Percentiles rank a stretch among this genome's conserved stretches.
phyloP scores from a whole-genome alignment of 75 land plant species.

The Selaginella moellendorffii region DNA sequence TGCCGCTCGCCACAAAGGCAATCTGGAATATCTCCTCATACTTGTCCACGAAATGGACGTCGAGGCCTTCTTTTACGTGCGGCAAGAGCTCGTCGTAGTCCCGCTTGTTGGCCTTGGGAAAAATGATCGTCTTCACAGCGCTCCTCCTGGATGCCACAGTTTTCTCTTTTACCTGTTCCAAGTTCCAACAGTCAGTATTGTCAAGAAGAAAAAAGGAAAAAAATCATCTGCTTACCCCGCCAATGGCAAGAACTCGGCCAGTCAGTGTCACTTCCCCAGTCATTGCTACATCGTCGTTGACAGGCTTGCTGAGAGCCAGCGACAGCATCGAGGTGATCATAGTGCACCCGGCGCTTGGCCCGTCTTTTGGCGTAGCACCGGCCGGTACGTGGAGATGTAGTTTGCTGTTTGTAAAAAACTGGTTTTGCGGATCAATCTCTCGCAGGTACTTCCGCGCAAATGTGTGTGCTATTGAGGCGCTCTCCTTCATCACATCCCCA shows the following conservation, averaged over 20 bases:
- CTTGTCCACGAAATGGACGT: conserved; percentile 80
- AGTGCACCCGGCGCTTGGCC: conserved; percentile 97
- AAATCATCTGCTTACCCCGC: conserved; percentile 65
- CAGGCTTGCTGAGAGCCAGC: conserved; percentile 63
- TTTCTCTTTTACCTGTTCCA: conserved; percentile 87
- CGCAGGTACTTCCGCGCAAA: conserved; percentile 49
- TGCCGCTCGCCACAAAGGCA: conserved; percentile 75
- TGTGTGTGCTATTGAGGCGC: conserved; percentile 93
- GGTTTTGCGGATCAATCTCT: conserved; percentile 66
- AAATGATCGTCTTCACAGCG: conserved; percentile 65
- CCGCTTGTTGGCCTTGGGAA: conserved; percentile 69
- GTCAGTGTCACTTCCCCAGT: conserved; percentile 95
- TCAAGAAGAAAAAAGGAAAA: no score
- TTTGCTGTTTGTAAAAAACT: conserved; percentile 61
- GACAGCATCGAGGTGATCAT: conserved; percentile 95
- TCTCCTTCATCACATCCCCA: conserved; percentile 99
- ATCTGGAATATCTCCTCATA: conserved; percentile 64
- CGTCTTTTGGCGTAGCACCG: conserved; percentile 97
- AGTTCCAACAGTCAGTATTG: neutral
- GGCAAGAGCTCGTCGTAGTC: conserved; percentile 84
- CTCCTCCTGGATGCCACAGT: conserved; percentile 89
- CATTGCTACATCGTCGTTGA: conserved; percentile 84
- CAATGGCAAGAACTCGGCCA: conserved; percentile 85
- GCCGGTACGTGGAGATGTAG: conserved; percentile 94
- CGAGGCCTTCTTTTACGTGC: conserved; percentile 92